Base-by-base conservation (phyloP, 1,284 basidiomycete genomes). In the Puccinia novopanici region DNA sequence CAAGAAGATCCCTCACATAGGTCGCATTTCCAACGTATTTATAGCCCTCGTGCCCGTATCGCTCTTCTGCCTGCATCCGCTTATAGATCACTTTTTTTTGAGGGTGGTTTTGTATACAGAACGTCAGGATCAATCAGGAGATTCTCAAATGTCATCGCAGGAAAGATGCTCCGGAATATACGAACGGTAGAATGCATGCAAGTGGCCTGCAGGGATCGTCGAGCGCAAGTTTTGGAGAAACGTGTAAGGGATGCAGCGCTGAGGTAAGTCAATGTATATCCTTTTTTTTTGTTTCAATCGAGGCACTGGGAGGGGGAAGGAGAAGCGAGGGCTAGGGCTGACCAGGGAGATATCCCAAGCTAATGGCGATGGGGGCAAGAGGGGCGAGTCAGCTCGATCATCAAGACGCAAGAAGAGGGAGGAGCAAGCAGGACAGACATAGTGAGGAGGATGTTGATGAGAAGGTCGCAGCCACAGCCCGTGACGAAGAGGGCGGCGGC, bases 371-470 rank as follows among this genome's bases (percentile, higher is more conserved):
- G 9, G 48, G 37, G 34, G 27, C 30, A 52, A 52, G 17, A 27
- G 9, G 13, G 37, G n/a, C 45, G 8, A 37, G 45, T 67, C 34
- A 42, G 65, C n/a, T 45, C 12, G 15, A 19, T 37, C 27, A 10
- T 61, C 48, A 78, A 57, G 17, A 2, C 15, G 59, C 34, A 9
- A 40, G 17, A 45, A 55, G 19, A 63, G 37, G 30, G 65, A 68
- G n/a, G 12, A 1, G n/a, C 15, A 30, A 22, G 22, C n/a, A 27
- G 67, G 75, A 86, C 90, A 80, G 84, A 91, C 89, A 91, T 86
- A 0, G 92, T 93, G 83, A 93, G 86, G 79, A 89, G 86, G 81
- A 93, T 89, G 87, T 92, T 93, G 87, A 94, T 93, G 82, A 93
- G 88, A 55, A 93, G 87, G 48, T 75, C 59, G 84, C 91, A 92